These are phyloP conservation scores for Plasmodium malariae DNA, from an alignment of 169 alveolate genomes.

Conservation along the genomic window DNA sequence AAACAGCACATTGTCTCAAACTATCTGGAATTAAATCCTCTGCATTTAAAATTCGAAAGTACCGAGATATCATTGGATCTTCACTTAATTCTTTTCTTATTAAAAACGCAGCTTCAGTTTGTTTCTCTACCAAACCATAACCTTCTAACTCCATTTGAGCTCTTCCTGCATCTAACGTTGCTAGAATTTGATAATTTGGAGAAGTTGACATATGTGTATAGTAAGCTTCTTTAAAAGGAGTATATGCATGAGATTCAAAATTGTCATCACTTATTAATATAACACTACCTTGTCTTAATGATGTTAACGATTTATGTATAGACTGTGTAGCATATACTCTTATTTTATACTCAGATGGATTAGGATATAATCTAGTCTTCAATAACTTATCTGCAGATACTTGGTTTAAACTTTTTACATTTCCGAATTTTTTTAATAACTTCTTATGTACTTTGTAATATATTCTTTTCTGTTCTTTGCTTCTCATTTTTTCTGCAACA, in stretches of 20 bases:
- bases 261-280: conserved; percentile 80
- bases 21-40: conserved; percentile 74
- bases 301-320: conserved; percentile 79
- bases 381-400: conserved; percentile 54
- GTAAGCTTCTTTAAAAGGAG: conserved; percentile 81
- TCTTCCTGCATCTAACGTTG: conserved; percentile 82
- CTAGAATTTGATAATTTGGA: conserved; percentile 81
- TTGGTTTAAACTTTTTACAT: conserved; percentile 64
- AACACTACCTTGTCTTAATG: conserved; percentile 82
- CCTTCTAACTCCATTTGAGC: conserved; percentile 84
- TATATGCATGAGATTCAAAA: conserved; percentile 80
- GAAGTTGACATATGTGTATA: conserved; percentile 85
- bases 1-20: conserved; percentile 43
- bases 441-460: conserved; percentile 69
- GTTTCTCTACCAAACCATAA: conserved; percentile 79
- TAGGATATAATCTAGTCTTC: conserved; percentile 77
- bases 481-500: conserved; percentile 79
- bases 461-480: conserved; percentile 70
- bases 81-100: conserved; percentile 75
- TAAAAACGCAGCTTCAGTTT: conserved; percentile 79
- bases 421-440: conserved; percentile 63
- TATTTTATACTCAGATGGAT: conserved; percentile 75
- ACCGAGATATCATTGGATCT: conserved; percentile 76
- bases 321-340: conserved; percentile 85
- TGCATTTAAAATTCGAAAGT: conserved; percentile 62